Evolutionary conservation across 176 grass and related monocot genomes (phyloP).

Genomic region (Calamus simplicifolius): DNA sequence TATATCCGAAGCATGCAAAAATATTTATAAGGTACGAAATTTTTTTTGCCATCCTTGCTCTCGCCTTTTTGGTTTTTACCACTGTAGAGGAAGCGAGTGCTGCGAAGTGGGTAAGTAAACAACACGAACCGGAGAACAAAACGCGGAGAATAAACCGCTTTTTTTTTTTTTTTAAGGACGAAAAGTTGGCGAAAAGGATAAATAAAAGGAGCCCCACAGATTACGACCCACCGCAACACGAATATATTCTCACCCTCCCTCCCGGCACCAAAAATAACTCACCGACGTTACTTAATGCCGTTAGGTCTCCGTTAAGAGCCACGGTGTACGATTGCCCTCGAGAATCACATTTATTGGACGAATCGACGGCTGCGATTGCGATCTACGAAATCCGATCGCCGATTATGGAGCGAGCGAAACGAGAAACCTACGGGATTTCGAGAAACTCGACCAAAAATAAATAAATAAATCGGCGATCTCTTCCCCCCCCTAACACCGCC

Average conservation of each 20-base stretch:
- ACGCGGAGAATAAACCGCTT: conserved; percentile 39
- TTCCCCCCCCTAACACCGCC: too few species aligned
- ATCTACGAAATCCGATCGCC: too few species aligned
- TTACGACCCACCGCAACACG: background rate
- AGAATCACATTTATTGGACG: too few species aligned
- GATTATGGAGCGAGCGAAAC: too few species aligned
- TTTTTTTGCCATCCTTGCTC: background rate
- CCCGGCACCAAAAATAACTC: background rate
- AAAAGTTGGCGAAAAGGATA: conserved; percentile 14
- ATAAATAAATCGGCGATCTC: too few species aligned
- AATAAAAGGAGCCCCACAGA: conserved; percentile 1
- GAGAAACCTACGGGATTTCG: too few species aligned
- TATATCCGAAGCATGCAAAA: background rate
- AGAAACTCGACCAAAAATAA: too few species aligned
- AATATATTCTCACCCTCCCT: too few species aligned
- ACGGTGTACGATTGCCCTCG: too few species aligned
- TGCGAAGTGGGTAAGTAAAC: conserved; percentile 32
- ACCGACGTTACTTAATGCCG: background rate
- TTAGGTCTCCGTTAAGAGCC: too few species aligned
- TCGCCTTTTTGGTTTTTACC: conserved; percentile 1
- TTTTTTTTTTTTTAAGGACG: conserved; percentile 24
- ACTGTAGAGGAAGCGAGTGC: conserved; percentile 2
- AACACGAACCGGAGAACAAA: conserved; percentile 43
- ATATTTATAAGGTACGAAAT: background rate
- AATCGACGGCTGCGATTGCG: too few species aligned